Conservation (phyloP, 2,329 filamentous ascomycete species). For the Corinectria fuckeliana region DNA sequence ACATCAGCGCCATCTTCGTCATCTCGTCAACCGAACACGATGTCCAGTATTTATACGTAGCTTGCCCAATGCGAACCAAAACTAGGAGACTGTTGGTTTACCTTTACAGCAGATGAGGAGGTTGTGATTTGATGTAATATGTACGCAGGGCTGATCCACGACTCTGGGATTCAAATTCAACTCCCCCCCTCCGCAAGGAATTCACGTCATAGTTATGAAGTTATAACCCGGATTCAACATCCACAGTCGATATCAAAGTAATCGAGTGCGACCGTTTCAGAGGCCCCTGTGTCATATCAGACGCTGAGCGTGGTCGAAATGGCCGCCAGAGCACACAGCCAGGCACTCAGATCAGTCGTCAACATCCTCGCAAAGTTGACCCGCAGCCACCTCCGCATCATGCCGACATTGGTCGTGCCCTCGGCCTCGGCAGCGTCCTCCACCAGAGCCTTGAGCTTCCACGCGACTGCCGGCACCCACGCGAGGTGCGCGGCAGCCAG, state of each 20-base stretch:
- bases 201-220: background rate
- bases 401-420: constrained; percentile 38
- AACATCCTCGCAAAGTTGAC: constrained; percentile 42
- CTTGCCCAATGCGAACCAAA: background rate
- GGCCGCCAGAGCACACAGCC: constrained; percentile 42
- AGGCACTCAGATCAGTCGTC: constrained; percentile 45
- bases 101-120: background rate
- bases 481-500: constrained; percentile 43
- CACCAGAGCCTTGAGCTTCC: constrained; percentile 40
- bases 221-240: background rate
- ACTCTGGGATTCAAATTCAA: background rate
- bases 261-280: background rate
- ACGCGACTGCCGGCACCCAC: constrained; percentile 44
- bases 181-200: background rate
- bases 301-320: constrained; percentile 35
- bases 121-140: background rate
- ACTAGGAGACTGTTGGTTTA: background rate
- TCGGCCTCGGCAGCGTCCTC: constrained; percentile 31
- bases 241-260: background rate
- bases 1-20: background rate
- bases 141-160: background rate
- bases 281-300: background rate
- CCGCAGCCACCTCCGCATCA: constrained; percentile 41
- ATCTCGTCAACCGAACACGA: background rate
- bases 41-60: background rate